Percentiles rank a stretch among this genome's conserved stretches.
These are phyloP conservation scores for Cladophialophora bantiana DNA, from an alignment of 2,329 filamentous ascomycete genomes.

Conservation along the genomic window DNA sequence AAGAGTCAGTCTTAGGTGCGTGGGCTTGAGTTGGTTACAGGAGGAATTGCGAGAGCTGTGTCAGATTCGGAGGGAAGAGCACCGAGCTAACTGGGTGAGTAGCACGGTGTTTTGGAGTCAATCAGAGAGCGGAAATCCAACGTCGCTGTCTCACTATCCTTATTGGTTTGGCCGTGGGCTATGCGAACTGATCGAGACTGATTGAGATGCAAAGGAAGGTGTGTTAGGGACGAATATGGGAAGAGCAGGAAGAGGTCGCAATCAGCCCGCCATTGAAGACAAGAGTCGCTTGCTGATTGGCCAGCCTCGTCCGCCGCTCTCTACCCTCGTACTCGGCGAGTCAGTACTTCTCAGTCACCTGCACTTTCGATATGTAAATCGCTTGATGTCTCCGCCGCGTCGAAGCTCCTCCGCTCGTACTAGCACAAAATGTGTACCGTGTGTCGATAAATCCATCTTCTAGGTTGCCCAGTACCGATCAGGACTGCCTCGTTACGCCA, in stretches of 20 bases:
- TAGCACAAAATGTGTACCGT: no score
- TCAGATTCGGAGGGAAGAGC: background rate
- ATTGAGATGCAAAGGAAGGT: background rate
- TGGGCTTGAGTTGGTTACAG: background rate
- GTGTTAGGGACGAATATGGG: background rate
- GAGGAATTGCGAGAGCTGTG: background rate
- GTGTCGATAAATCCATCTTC: no score
- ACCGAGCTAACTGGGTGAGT: background rate
- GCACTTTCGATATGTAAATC: background rate
- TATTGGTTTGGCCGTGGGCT: background rate
- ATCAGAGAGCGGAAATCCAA: background rate
- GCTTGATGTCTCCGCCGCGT: no score
- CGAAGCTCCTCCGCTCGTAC: no score
- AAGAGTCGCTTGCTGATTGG: constrained; percentile 28
- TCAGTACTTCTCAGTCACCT: no score
- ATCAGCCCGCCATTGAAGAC: constrained; percentile 17
- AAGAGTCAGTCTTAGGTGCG: background rate
- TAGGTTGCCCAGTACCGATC: no score
- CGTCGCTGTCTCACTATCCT: background rate
- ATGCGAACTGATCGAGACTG: background rate
- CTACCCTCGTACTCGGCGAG: background rate
- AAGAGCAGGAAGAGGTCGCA: background rate
- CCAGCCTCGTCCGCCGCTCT: background rate
- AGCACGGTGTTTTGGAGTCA: no score
- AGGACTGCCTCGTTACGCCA: no score